phyloP scores from a whole-genome alignment of 352 stramenopile species.

The Pythium plurisporium region DNA sequence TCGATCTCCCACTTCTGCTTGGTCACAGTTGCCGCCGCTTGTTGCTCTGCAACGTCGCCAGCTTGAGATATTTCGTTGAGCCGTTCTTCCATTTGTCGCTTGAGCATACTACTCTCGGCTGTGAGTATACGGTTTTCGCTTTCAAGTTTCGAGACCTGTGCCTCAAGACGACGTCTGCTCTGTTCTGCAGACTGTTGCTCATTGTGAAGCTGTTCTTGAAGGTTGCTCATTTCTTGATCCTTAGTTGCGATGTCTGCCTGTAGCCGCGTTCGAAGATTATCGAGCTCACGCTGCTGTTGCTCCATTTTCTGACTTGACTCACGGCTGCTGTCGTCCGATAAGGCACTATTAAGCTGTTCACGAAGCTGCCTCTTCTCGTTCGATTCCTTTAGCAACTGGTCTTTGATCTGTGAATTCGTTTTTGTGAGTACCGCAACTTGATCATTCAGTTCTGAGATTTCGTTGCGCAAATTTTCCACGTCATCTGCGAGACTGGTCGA shows the following conservation, averaged over 20 bases:
- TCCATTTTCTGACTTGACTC: conserved; percentile 10
- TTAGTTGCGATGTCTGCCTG: not conserved
- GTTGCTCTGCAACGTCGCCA: conserved; percentile 12
- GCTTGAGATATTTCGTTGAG: conserved; percentile 5
- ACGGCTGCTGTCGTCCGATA: not conserved
- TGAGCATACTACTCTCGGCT: conserved; percentile 2
- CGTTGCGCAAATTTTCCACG: conserved; percentile 4
- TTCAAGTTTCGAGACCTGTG: conserved; percentile 14
- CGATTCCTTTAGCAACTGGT: conserved; percentile 23
- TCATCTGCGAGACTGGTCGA: not conserved
- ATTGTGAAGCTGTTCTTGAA: conserved; percentile 19
- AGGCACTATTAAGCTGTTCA: conserved; percentile 18
- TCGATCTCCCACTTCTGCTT: conserved; percentile 51
- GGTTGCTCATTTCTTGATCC: conserved; percentile 2
- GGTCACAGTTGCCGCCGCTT: conserved; percentile 10
- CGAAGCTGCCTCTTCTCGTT: conserved; percentile 24
- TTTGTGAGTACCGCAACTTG: conserved; percentile 17
- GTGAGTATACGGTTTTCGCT: conserved; percentile 32
- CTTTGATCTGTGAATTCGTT: conserved; percentile 28
- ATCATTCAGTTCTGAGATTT: conserved; percentile 19
- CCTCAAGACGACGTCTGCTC: conserved; percentile 15
- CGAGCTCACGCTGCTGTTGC: conserved; percentile 1
- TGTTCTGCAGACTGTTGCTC: conserved; percentile 22
- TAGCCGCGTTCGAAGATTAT: not conserved
- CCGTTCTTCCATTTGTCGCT: conserved; percentile 16